These are phyloP conservation scores for Piromyces finnis DNA, from an alignment of 192 early-diverging fungal genomes.

Conservation along the genomic window DNA sequence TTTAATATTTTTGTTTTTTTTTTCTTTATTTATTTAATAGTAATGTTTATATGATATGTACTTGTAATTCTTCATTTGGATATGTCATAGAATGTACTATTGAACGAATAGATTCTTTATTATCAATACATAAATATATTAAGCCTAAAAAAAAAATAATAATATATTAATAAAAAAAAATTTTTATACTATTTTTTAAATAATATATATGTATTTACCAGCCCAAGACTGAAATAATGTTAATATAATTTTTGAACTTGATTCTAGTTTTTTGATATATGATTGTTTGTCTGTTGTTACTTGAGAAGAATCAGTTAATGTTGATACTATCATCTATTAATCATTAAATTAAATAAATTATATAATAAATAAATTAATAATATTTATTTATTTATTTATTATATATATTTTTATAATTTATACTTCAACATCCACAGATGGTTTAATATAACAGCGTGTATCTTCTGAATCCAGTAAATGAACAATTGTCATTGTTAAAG, in stretches of 20 bases:
- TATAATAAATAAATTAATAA: background rate
- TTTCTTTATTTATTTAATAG: background rate
- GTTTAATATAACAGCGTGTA: constrained; percentile 41
- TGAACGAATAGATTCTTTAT: constrained; percentile 46
- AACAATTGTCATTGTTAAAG: constrained; percentile 41
- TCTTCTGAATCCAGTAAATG: constrained; percentile 54
- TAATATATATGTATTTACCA: too few relatives aligned
- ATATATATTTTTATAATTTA: too few relatives aligned
- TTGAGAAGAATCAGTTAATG: constrained; percentile 51
- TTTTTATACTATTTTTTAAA: too few relatives aligned
- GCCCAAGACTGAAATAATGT: constrained; percentile 59
- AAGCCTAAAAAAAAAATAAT: constrained; percentile 18
- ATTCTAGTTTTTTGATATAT: constrained; percentile 43
- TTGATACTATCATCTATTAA: constrained; percentile 47
- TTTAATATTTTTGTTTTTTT: background rate
- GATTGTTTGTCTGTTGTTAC: constrained; percentile 27
- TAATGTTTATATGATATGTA: constrained; percentile 3
- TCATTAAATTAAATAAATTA: too few relatives aligned
- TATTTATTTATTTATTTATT: background rate
- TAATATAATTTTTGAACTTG: constrained; percentile 38
- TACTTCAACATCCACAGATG: constrained; percentile 62
- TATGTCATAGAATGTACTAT: constrained; percentile 49
- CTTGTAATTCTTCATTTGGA: constrained; percentile 52
- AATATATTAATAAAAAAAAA: background rate
- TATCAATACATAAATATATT: constrained; percentile 53